These are phyloP conservation scores for Sporisorium sorghi DNA, from an alignment of 1,284 basidiomycete genomes.

Conservation along the genomic window DNA sequence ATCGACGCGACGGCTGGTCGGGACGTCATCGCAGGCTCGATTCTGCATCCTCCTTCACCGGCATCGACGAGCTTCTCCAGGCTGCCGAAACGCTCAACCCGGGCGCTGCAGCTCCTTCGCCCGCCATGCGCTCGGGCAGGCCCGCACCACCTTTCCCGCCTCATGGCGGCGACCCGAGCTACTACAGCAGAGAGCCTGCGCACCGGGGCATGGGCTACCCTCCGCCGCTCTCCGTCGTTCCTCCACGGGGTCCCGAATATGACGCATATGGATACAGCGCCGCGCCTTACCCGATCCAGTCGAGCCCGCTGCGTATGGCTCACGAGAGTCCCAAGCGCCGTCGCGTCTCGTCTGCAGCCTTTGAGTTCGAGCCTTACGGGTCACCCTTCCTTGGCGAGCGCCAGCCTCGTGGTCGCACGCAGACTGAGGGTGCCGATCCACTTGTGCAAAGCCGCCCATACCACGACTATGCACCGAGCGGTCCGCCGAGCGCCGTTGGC, in stretches of 20 bases:
- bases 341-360: conserved; percentile 53
- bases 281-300: conserved; percentile 31
- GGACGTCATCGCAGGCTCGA: conserved; percentile 42
- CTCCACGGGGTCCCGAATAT: conserved; percentile 32
- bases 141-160: conserved; percentile 25
- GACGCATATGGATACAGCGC: conserved; percentile 38
- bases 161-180: conserved; percentile 20
- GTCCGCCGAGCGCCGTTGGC: conserved; percentile 29
- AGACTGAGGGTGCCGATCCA: conserved; percentile 56
- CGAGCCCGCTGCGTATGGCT: conserved; percentile 47
- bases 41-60: conserved; percentile 56
- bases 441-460: conserved; percentile 26
- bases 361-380: conserved; percentile 55
- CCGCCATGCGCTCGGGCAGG: conserved; percentile 25
- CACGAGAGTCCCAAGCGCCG: conserved; percentile 66
- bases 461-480: conserved; percentile 39
- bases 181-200: conserved; percentile 32
- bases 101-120: conserved; percentile 42
- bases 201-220: conserved; percentile 35
- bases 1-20: conserved; percentile 41
- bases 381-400: conserved; percentile 48
- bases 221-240: conserved; percentile 32
- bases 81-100: conserved; percentile 66
- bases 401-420: conserved; percentile 42
- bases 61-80: conserved; percentile 68